phyloP scores from a whole-genome alignment of 1,284 basidiomycete genomes.

The Trichosporon asahii region DNA sequence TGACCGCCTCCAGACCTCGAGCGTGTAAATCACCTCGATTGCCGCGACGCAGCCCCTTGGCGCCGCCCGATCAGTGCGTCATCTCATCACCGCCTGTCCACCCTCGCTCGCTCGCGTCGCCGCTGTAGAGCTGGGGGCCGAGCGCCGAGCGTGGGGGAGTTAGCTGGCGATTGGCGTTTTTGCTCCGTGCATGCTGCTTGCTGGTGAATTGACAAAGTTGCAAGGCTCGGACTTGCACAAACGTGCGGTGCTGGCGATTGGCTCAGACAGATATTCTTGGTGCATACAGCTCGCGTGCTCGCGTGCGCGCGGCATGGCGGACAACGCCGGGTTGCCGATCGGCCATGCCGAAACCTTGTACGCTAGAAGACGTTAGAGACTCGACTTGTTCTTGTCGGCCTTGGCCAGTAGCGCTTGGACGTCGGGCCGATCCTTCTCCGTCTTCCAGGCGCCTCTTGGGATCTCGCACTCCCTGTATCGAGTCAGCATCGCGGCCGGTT shows the following conservation, averaged over 20 bases:
- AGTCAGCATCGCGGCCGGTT: background rate
- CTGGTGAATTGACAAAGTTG: background rate
- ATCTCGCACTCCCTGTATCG: conserved; percentile 3
- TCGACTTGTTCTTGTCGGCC: background rate
- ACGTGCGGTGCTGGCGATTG: background rate
- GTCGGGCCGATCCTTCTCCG: background rate
- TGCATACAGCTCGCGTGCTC: conserved; percentile 6
- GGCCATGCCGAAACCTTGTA: background rate
- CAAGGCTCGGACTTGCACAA: background rate
- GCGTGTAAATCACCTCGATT: background rate
- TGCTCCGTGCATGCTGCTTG: background rate
- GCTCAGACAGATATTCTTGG: background rate
- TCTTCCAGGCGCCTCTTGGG: background rate
- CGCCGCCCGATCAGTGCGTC: background rate
- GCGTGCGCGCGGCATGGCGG: background rate
- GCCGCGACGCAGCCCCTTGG: background rate
- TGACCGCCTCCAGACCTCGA: no score
- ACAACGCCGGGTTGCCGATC: background rate
- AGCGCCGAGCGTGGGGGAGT: background rate
- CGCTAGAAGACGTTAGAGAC: background rate
- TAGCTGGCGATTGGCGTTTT: background rate
- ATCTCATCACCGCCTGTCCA: background rate
- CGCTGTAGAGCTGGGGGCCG: background rate
- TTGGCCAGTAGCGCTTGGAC: background rate
- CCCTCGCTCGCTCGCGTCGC: background rate